Conservation (phyloP, 1,139 yeast species). For the Yamadazyma dushanensis region DNA sequence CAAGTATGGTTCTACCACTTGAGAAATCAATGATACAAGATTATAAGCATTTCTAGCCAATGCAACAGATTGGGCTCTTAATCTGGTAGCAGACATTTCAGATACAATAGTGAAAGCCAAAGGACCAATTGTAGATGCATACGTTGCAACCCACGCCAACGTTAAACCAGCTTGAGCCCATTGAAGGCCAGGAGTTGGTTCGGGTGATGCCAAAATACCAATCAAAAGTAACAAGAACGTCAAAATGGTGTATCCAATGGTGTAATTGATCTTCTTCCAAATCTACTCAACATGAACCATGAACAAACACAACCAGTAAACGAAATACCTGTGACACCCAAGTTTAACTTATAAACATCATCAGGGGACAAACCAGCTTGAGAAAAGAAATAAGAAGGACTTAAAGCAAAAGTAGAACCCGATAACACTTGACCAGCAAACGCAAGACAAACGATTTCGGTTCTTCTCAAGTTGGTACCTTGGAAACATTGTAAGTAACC, state of each 20-base stretch:
- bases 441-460: slow-evolving; percentile 23
- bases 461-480: slow-evolving; percentile 22
- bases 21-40: slow-evolving; percentile 19
- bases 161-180: slow-evolving; percentile 26
- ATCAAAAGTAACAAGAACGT: slow-evolving; percentile 39
- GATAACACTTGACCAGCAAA: slow-evolving; percentile 13
- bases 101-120: slow-evolving; percentile 24
- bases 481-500: slow-evolving; percentile 20
- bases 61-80: slow-evolving; percentile 26
- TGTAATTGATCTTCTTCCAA: slow-evolving; percentile 26
- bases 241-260: slow-evolving; percentile 22
- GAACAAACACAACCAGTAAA: slow-evolving; percentile 19
- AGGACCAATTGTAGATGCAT: slow-evolving; percentile 26
- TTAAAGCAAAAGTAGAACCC: slow-evolving; percentile 16
- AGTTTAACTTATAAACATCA: slow-evolving; percentile 24
- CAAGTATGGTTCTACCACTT: slow-evolving; percentile 25
- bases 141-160: slow-evolving; percentile 26
- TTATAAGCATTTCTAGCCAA: slow-evolving; percentile 26
- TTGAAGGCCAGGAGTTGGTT: slow-evolving; percentile 15
- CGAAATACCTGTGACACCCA: slow-evolving; percentile 30
- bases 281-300: slow-evolving; percentile 20
- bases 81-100: slow-evolving; percentile 25
- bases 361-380: slow-evolving; percentile 31
- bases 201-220: slow-evolving; percentile 39
- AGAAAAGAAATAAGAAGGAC: slow-evolving; percentile 33